A percentile compares a stretch with the other conserved stretches of the same genome.
These are phyloP conservation scores for Phaeotremella skinneri DNA, from an alignment of 768 basidiomycete species.

Conservation along the genomic window DNA sequence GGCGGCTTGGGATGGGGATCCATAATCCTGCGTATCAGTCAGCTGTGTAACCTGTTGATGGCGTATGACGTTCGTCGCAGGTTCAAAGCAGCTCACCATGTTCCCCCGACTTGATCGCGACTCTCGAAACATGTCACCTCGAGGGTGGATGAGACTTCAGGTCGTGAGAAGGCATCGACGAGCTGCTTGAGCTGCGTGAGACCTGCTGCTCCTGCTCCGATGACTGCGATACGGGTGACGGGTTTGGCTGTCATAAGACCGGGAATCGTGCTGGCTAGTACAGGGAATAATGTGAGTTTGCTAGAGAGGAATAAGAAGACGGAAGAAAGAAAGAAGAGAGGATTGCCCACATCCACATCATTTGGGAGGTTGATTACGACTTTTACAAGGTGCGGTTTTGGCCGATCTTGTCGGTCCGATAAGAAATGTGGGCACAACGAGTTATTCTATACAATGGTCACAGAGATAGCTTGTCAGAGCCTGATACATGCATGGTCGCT, in stretches of 20 bases:
- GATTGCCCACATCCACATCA: neutral
- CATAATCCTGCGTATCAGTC: slow-evolving; percentile 11
- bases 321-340: neutral
- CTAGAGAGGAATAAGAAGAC: neutral
- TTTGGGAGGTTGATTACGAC: neutral
- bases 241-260: neutral
- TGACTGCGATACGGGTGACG: slow-evolving; percentile 33
- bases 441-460: neutral
- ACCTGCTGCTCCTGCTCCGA: slow-evolving; percentile 46
- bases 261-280: neutral
- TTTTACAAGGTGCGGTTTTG: neutral
- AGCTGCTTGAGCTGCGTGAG: slow-evolving; percentile 41
- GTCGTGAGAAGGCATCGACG: slow-evolving; percentile 32
- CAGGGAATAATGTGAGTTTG: no score
- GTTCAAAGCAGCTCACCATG: slow-evolving; percentile 35
- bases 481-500: no score
- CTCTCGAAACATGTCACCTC: slow-evolving; percentile 43
- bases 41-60: neutral
- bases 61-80: neutral
- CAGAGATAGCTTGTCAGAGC: neutral
- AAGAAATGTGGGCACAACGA: neutral
- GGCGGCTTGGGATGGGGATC: slow-evolving; percentile 12
- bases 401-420: neutral
- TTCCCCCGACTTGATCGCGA: slow-evolving; percentile 40
- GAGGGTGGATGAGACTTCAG: slow-evolving; percentile 15